Conservation (phyloP, 805 yeast species). For the Candida ulmi region DNA sequence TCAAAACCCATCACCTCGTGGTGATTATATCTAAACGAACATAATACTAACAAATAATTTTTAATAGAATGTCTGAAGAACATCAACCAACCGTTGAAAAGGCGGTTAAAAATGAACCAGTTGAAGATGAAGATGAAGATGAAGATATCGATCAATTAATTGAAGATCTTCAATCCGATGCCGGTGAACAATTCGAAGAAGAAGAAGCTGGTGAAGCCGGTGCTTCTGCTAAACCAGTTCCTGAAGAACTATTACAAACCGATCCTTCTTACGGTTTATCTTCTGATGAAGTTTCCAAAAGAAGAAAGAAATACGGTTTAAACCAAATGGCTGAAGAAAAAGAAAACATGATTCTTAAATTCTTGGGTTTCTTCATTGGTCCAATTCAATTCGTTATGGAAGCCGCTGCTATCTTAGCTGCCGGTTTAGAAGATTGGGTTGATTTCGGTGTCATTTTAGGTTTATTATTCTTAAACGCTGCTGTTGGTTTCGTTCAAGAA, state of each 20-base stretch:
- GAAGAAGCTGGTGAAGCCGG: conserved; percentile 39
- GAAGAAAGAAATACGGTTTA: conserved; percentile 87
- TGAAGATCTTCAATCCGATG: conserved; percentile 68
- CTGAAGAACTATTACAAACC: conserved; percentile 81
- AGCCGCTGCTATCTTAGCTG: conserved; percentile 92
- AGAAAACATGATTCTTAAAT: conserved; percentile 75
- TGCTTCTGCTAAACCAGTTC: conserved; percentile 68
- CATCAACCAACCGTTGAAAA: conserved; percentile 50
- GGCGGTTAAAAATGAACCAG: conserved; percentile 45
- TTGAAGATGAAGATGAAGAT: conserved; percentile 53
- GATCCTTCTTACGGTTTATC: conserved; percentile 74
- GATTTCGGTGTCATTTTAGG: conserved; percentile 97
- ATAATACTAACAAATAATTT: no score
- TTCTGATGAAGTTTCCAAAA: conserved; percentile 68
- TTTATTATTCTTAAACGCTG: conserved; percentile 78
- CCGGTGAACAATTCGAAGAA: conserved; percentile 49
- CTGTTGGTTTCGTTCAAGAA: conserved; percentile 95
- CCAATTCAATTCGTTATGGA: conserved; percentile 97
- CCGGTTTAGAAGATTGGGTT: conserved; percentile 97
- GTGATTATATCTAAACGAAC: no score
- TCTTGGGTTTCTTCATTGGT: conserved; percentile 84
- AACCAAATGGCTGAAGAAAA: conserved; percentile 89
- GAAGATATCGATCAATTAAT: conserved; percentile 70
- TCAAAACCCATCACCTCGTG: no score
- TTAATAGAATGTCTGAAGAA: background rate